Conservation (phyloP, 148 eudicot genomes). For the Hydrangea macrophylla region DNA sequence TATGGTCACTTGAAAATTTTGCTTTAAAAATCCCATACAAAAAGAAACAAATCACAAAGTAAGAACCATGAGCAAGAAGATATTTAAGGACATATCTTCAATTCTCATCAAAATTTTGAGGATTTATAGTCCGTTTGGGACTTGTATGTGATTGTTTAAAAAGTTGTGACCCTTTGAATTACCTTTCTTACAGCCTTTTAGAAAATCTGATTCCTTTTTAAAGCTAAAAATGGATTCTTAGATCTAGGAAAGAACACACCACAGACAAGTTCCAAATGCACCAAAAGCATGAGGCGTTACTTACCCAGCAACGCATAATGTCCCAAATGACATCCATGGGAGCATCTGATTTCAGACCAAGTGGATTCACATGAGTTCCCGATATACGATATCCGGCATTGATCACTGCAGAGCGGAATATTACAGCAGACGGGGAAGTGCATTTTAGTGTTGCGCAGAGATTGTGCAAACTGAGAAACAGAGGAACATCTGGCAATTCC, state of each 20-base stretch:
- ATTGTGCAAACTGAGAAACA: slow-evolving; percentile 82
- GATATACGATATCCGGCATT: slow-evolving; percentile 98
- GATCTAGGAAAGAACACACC: too few relatives aligned
- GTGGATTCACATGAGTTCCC: slow-evolving; percentile 80
- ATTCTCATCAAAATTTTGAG: too few relatives aligned
- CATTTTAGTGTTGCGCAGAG: slow-evolving; percentile 93
- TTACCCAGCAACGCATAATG: slow-evolving; percentile 99
- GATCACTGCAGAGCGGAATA: slow-evolving; percentile 88
- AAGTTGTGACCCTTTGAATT: too few relatives aligned
- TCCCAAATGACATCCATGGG: slow-evolving; percentile 99
- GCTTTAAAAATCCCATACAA: neutral
- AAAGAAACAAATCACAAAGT: neutral
- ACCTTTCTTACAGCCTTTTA: too few relatives aligned
- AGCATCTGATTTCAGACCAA: slow-evolving; percentile 93
- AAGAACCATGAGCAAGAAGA: neutral
- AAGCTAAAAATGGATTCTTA: too few relatives aligned
- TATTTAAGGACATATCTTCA: neutral
- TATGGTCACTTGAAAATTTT: neutral
- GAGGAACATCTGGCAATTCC: slow-evolving; percentile 95
- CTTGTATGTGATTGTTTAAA: too few relatives aligned
- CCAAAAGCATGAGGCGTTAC: neutral
- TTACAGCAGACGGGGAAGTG: slow-evolving; percentile 88
- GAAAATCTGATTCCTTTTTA: too few relatives aligned
- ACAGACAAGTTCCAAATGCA: too few relatives aligned
- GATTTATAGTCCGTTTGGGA: too few relatives aligned